These are phyloP conservation scores for Colletotrichum neosansevieriae DNA, from an alignment of 2,329 filamentous ascomycete species.

Conservation along the genomic window DNA sequence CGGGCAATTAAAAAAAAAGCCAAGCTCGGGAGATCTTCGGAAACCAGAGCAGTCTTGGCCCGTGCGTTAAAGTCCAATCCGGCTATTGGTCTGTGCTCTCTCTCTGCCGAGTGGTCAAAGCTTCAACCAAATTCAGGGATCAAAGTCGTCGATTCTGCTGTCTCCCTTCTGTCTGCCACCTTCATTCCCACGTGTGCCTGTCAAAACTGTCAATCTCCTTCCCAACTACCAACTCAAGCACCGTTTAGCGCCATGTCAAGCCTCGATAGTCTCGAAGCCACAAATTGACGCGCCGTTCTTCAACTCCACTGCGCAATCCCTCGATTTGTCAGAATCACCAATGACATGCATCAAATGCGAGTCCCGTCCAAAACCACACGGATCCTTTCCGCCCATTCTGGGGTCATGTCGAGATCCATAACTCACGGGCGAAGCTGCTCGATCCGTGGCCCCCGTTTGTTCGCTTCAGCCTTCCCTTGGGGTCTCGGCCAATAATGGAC, in stretches of 20 bases:
- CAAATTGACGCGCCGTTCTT: background rate
- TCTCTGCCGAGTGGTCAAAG: constrained; percentile 17
- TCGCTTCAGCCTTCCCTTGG: background rate
- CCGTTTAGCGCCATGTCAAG: constrained; percentile 15
- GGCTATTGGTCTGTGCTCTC: background rate
- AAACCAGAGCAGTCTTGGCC: background rate
- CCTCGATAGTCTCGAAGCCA: constrained; percentile 19
- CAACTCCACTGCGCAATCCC: constrained; percentile 2
- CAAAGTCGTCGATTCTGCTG: background rate
- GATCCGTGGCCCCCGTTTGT: constrained; percentile 8
- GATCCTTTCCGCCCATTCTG: constrained; percentile 10
- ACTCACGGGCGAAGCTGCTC: constrained; percentile 13
- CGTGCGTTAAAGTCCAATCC: background rate
- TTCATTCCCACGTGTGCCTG: constrained; percentile 13
- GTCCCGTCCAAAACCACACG: background rate
- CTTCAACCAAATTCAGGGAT: constrained; percentile 20
- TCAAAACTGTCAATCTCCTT: constrained; percentile 3
- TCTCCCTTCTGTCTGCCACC: background rate
- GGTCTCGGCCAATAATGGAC: background rate
- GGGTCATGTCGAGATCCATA: no score
- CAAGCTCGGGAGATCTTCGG: constrained; percentile 26
- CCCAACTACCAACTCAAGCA: background rate
- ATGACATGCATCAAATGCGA: constrained; percentile 15
- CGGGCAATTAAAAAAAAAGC: background rate
- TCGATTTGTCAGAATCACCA: background rate